A percentile compares a stretch with the other conserved stretches of the same genome.
Conservation (phyloP, 768 basidiomycete species). For the Gloeostereum incarnatum region DNA sequence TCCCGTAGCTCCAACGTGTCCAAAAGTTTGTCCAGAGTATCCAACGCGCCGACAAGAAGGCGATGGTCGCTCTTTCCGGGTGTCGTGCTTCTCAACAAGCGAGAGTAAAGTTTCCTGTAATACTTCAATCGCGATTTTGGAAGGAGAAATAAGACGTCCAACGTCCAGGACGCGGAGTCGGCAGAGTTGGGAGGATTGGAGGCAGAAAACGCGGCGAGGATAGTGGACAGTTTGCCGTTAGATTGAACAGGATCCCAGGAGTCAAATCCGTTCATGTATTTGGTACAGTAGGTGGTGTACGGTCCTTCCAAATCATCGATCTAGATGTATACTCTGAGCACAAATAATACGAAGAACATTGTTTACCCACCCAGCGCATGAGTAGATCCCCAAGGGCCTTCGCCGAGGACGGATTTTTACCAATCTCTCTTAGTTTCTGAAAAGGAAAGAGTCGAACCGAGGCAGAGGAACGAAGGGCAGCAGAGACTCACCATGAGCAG, state of each 20-base stretch:
- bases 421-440: conserved; percentile 92
- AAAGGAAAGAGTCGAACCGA: conserved; percentile 6
- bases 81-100: conserved; percentile 77
- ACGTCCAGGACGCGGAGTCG: conserved; percentile 53
- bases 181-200: conserved; percentile 41
- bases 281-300: conserved; percentile 72
- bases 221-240: conserved; percentile 60
- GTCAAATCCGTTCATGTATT: conserved; percentile 74
- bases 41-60: conserved; percentile 70
- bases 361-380: conserved; percentile 97
- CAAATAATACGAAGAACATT: conserved; percentile 9
- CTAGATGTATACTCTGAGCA: conserved; percentile 29
- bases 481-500: conserved; percentile 45
- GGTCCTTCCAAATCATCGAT: conserved; percentile 87
- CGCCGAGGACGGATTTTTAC: conserved; percentile 84
- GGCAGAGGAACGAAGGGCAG: conserved; percentile 1
- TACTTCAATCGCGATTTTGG: conserved; percentile 82
- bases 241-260: conserved; percentile 69
- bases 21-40: conserved; percentile 71
- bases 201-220: conserved; percentile 63
- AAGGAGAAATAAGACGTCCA: conserved; percentile 82
- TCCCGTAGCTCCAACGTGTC: conserved; percentile 53
- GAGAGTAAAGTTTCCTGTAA: conserved; percentile 84
- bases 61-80: conserved; percentile 84
- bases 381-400: conserved; percentile 92